Base-by-base conservation (phyloP, 257 asterid genomes). In the Coffea canephora region DNA sequence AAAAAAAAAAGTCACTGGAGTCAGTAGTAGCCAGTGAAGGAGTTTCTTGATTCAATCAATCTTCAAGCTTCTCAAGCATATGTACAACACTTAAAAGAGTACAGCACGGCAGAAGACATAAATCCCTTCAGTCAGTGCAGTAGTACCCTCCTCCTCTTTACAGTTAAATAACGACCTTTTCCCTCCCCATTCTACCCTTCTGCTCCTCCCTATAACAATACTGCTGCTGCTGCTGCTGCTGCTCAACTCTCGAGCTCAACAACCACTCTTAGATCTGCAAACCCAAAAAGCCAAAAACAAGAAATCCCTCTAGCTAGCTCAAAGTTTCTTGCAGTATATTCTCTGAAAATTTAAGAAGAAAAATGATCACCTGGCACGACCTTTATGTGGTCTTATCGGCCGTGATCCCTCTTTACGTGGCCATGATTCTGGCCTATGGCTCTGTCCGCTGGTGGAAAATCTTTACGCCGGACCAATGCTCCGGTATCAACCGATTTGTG, bases 381-480 rank as follows among this genome's bases (percentile, higher is more conserved):
- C 91, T 95, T 0, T 95, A 95, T 77, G 90, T 86, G 2, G 98
- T 95, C 9, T 83, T 95, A 15, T 89, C 98, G 0, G 98, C 98
- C 4, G 90, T 95, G 74, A 78, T 91, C 8, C 98, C 98, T 0
- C 93, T 95, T 0, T 95, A 95, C 31, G 98, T 93, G 59, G 98
- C 98, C 80, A 95, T 95, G 98, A 90, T 95, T 49, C 73, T 95
- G 49, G 98, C 98, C 25, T 95, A 95, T 77, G 98, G 98, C 25
- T 95, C 98, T 0, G 98, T 95, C 31, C 94, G 96, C 2, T 95
- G 98, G 98, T 95, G 98, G 98, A 95, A 93, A 79, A 95, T 95
- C 48, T 95, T 95, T 85, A 86, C 98, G 0, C 96, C 98, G 10
- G 98, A 95, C 71, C 98, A 95, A 74, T 95, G 98, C 80, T 93